Evolutionary conservation across 345 rosid species (phyloP), one percentile per base, ranked within the genome.

Genomic region (Salix caprea): DNA sequence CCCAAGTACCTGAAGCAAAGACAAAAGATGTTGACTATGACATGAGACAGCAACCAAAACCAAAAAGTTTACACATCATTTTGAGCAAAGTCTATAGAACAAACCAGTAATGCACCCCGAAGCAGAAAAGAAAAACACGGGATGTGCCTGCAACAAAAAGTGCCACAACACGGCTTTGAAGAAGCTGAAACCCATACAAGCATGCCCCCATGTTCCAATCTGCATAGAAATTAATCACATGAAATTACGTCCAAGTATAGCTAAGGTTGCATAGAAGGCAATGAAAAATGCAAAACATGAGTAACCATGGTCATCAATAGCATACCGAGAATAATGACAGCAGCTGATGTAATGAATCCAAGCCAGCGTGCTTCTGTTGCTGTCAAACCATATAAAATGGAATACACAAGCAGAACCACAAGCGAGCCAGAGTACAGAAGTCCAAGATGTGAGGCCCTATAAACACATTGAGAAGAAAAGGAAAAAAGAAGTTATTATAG

Each of bases 171-270:
- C 98, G 98, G 84, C 89, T 96, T 77, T 87, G 84, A 79, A 96
- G 97, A 86, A 93, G 97, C 89, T 90, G 84, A 81, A 91, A 94
- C 69, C 97, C 98, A 86, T 96, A 94, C 85, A 96, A 89, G 87
- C 99, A 96, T 36, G 97, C 98, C 69, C 99, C 99, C 85, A 94
- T 87, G 77, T 96, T 96, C 99, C 98, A 96, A 84, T 96, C 99
- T 94, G 83, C 82, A 87, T 62, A 48, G 86, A 46, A 76, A 76
- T 18, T 65, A 74, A 81, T 44, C 37, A 67, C 62, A 82, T 65
- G 65, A 77, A 71, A 65, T 69, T 75, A 79, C 79, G 72, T 60
- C 11, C 36, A 50, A 2, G 50, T 18, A 37, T 24, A 77, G 54
- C 64, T 69, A 61, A 42, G 34, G 15, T 70, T 56, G 64, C 70